phyloP scores from a whole-genome alignment of 2,329 filamentous ascomycete genomes.

The Ambrosiella xylebori region DNA sequence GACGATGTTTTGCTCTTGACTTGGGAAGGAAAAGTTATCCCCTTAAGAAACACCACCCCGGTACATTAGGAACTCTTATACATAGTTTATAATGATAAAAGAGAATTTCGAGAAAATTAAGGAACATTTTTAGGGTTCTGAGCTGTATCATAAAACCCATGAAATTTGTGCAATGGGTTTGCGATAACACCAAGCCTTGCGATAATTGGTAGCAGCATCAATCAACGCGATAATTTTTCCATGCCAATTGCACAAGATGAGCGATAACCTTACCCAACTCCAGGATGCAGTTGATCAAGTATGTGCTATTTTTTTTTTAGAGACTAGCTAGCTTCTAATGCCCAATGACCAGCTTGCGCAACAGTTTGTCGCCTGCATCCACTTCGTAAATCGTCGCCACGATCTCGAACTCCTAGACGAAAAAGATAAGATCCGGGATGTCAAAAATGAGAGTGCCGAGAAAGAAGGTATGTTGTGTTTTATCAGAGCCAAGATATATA shows the following conservation, averaged over 20 bases:
- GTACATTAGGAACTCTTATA: not conserved
- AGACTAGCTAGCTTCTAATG: not conserved
- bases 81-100: no score
- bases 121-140: not conserved
- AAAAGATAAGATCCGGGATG: constrained; percentile 40
- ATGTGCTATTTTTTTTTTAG: constrained; percentile 14
- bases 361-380: constrained; percentile 49
- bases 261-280: constrained; percentile 63
- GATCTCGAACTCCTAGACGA: constrained; percentile 43
- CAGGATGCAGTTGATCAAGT: constrained; percentile 77
- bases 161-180: not conserved
- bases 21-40: constrained; percentile 25
- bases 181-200: not conserved
- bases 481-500: not conserved
- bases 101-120: not conserved
- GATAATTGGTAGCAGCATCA: not conserved
- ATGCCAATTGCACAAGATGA: constrained; percentile 31
- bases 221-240: not conserved
- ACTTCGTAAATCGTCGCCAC: constrained; percentile 52
- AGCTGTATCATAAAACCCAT: not conserved
- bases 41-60: not conserved
- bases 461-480: constrained; percentile 28
- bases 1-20: constrained; percentile 31
- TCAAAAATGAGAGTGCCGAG: constrained; percentile 35
- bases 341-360: constrained; percentile 38